Percentiles rank a stretch among this genome's conserved stretches.
phyloP scores from a whole-genome alignment of 1,139 yeast species.

The Pichiaceae sp. region DNA sequence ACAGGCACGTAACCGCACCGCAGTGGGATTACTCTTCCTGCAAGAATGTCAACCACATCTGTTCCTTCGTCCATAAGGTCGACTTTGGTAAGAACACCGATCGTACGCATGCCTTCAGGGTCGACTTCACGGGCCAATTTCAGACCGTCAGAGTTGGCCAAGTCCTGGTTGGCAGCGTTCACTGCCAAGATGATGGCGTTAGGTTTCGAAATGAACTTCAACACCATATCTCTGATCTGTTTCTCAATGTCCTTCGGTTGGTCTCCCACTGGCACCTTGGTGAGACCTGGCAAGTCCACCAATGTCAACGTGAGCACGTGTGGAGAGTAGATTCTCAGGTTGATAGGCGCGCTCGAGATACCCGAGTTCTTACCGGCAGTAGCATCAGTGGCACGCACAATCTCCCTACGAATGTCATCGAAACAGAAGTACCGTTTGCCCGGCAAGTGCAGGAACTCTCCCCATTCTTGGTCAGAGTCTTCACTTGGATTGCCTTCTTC shows the following conservation, averaged over 20 bases:
- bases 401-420: conserved; percentile 85
- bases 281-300: conserved; percentile 95
- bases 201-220: conserved; percentile 91
- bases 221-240: conserved; percentile 88
- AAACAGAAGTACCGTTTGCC: conserved; percentile 82
- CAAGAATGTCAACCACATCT: conserved; percentile 94
- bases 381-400: conserved; percentile 88
- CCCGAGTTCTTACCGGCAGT: conserved; percentile 92
- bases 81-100: conserved; percentile 94
- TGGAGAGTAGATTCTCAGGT: conserved; percentile 90
- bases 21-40: conserved; percentile 92
- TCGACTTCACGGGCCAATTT: conserved; percentile 96
- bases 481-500: conserved; percentile 46
- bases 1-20: conserved; percentile 97
- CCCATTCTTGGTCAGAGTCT: conserved; percentile 93
- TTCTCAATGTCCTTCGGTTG: conserved; percentile 97
- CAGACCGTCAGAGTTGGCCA: conserved; percentile 95
- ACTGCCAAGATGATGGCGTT: conserved; percentile 94
- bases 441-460: conserved; percentile 91
- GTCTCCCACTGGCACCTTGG: conserved; percentile 99
- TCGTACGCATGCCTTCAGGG: conserved; percentile 93
- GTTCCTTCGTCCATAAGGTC: conserved; percentile 98
- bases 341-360: conserved; percentile 87
- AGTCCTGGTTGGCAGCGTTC: conserved; percentile 94
- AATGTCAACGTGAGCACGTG: conserved; percentile 91